These are phyloP conservation scores for Euphorbia schlechtendalii DNA, from an alignment of 441 rosid species.

Conservation along the genomic window DNA sequence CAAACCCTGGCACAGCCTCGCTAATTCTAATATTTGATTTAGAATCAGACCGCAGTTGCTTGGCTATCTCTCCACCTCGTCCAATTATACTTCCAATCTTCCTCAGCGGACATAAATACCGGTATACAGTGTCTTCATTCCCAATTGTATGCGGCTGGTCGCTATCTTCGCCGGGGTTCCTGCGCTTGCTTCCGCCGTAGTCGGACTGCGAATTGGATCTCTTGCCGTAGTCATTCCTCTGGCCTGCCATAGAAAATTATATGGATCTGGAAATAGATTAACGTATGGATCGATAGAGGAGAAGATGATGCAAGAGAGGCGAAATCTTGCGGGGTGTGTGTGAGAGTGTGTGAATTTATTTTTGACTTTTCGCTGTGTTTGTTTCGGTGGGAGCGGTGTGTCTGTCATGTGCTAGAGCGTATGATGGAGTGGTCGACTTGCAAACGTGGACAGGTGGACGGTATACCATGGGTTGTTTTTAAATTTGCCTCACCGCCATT, in stretches of 20 bases:
- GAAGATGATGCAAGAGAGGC: neutral
- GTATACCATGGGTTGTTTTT: too few species aligned
- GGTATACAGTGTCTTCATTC: slow-evolving; percentile 74
- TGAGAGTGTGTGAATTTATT: neutral
- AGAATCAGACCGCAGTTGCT: slow-evolving; percentile 75
- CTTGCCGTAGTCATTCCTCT: slow-evolving; percentile 83
- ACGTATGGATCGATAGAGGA: neutral
- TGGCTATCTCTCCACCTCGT: slow-evolving; percentile 86
- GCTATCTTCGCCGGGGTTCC: slow-evolving; percentile 58
- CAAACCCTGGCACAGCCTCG: slow-evolving; percentile 70
- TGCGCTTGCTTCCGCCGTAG: slow-evolving; percentile 59
- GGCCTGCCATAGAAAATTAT: slow-evolving; percentile 48
- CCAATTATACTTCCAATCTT: slow-evolving; percentile 97
- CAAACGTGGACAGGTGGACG: too few species aligned
- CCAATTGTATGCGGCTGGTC: slow-evolving; percentile 44
- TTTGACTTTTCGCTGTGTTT: neutral
- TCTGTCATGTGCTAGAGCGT: too few species aligned
- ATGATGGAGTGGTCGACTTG: too few species aligned
- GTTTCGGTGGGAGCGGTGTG: neutral
- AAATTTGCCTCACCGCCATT: too few species aligned
- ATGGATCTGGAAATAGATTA: slow-evolving; percentile 3
- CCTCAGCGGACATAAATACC: slow-evolving; percentile 86
- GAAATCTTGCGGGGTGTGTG: neutral
- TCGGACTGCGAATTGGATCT: slow-evolving; percentile 73
- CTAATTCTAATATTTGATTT: slow-evolving; percentile 83